phyloP scores from a whole-genome alignment of 2,329 filamentous ascomycete species.

The Xylogone sp. region DNA sequence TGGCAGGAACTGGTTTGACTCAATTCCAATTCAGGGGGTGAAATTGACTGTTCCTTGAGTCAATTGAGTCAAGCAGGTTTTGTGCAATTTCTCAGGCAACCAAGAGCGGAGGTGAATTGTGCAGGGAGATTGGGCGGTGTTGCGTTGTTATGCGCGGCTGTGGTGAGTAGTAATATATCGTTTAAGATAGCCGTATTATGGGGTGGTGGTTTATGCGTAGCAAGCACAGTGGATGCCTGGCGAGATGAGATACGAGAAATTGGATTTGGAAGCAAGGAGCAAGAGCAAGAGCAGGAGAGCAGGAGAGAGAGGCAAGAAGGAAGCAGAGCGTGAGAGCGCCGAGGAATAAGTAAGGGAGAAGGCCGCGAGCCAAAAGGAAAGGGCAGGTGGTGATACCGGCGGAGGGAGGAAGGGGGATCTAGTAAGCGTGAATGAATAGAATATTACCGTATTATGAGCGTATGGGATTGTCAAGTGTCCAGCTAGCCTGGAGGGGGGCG shows the following conservation, averaged over 20 bases:
- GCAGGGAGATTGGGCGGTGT: too few species aligned
- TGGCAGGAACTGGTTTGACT: neutral
- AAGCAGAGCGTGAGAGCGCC: constrained; percentile 11
- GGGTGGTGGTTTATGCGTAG: too few species aligned
- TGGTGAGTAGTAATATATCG: too few species aligned
- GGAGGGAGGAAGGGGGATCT: too few species aligned
- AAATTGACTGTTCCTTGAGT: neutral
- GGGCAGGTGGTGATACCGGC: neutral
- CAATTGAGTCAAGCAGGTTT: neutral
- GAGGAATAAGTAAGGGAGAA: neutral
- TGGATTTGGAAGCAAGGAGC: too few species aligned
- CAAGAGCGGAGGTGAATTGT: too few species aligned
- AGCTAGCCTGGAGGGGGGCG: neutral
- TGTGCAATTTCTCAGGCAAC: neutral
- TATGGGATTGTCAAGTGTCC: neutral
- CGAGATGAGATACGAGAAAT: too few species aligned
- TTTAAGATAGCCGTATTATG: too few species aligned
- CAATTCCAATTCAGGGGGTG: neutral
- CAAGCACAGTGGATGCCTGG: too few species aligned
- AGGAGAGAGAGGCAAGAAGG: constrained; percentile 1
- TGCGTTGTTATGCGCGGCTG: too few species aligned
- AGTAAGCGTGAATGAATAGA: neutral
- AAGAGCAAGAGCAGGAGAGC: too few species aligned
- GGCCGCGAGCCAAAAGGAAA: neutral
- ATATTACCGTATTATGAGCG: neutral